Evolutionary conservation across 371 early-diverging fungal species (phyloP).

Genomic region (Lichtheimia hyalospora): DNA sequence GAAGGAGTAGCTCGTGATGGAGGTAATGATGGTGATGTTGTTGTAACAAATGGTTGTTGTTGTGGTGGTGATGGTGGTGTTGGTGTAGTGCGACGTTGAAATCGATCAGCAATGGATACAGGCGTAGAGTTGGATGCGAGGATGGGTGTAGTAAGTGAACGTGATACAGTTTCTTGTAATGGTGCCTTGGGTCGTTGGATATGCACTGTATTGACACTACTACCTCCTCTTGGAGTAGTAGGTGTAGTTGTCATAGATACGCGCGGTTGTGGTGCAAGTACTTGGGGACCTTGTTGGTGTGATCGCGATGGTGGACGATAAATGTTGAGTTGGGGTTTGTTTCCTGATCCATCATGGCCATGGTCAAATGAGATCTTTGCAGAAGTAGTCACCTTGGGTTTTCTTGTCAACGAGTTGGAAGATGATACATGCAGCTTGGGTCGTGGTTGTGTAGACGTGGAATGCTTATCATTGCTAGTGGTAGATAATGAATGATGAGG

Average conservation of each 20-base stretch:
- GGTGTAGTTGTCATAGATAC: not conserved
- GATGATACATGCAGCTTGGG: too few relatives aligned
- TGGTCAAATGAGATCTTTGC: conserved; percentile 11
- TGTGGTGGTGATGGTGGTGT: not conserved
- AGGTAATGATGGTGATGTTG: not conserved
- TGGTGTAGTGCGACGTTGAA: conserved; percentile 1
- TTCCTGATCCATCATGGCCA: not conserved
- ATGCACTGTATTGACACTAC: not conserved
- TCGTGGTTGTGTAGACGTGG: not conserved
- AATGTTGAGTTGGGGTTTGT: conserved; percentile 8
- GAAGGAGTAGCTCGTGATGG: not conserved
- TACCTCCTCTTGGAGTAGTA: not conserved
- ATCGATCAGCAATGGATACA: conserved; percentile 2
- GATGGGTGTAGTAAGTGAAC: conserved; percentile 1
- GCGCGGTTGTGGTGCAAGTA: not conserved
- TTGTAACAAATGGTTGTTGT: not conserved
- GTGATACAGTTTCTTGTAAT: not conserved
- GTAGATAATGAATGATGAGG: conserved; percentile 13
- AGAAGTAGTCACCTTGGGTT: conserved; percentile 11
- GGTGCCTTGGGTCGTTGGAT: not conserved
- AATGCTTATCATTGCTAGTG: not conserved
- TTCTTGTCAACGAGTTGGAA: conserved; percentile 3
- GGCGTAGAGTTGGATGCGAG: conserved; percentile 7
- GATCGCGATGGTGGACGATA: conserved; percentile 10
- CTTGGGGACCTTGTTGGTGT: too few relatives aligned